Evolutionary conservation across 306 rosid species (phyloP).

Genomic region (Casuarina equisetifolia): DNA sequence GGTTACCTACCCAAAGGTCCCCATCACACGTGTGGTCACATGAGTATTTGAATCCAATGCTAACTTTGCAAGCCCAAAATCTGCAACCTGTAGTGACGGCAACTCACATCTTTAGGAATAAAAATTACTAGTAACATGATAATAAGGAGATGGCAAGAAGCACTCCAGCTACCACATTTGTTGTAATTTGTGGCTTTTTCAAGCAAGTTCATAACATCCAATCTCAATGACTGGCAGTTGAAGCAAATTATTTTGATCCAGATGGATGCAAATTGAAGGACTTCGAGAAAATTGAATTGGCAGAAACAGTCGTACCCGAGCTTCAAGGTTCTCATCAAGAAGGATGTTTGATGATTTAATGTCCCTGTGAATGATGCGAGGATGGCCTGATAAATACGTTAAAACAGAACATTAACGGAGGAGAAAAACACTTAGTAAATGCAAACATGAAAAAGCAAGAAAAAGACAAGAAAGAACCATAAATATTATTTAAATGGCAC

Average conservation of each 20-base stretch:
- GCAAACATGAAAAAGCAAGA: conserved; percentile 5
- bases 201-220: conserved; percentile 3
- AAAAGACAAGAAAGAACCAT: not conserved
- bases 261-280: not conserved
- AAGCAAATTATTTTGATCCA: conserved; percentile 15
- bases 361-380: conserved; percentile 98
- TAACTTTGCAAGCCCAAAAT: conserved; percentile 96
- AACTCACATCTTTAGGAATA: conserved; percentile 25
- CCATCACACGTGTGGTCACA: conserved; percentile 96
- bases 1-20: conserved; percentile 87
- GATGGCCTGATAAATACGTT: conserved; percentile 77
- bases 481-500: not conserved
- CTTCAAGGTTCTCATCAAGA: conserved; percentile 78
- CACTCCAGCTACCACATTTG: conserved; percentile 7
- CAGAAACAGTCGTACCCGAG: conserved; percentile 58
- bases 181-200: not conserved
- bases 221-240: conserved; percentile 17
- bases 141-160: not conserved
- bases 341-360: conserved; percentile 98
- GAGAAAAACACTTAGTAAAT: not conserved
- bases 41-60: conserved; percentile 88
- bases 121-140: conserved; percentile 8
- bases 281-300: conserved; percentile 16
- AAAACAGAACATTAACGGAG: conserved; percentile 19
- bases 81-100: conserved; percentile 73